Conservation (phyloP, 1,139 yeast genomes). For the Ogataea hybrid region DNA sequence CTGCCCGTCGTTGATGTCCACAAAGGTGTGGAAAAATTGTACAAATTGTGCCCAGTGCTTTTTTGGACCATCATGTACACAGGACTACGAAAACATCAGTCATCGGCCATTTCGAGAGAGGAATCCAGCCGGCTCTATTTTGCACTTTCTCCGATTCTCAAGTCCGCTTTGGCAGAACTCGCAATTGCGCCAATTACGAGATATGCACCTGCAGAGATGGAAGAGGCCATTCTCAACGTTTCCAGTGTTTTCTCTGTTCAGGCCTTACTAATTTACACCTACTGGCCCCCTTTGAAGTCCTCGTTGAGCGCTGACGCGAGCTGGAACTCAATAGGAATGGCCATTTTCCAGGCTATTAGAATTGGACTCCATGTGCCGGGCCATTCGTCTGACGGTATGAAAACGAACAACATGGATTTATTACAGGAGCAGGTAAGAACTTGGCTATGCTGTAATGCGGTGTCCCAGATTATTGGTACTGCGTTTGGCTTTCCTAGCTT, state of each 20-base stretch:
- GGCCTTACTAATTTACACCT: conserved; percentile 81
- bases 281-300: conserved; percentile 91
- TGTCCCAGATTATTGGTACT: conserved; percentile 85
- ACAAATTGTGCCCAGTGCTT: conserved; percentile 78
- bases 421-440: conserved; percentile 79
- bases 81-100: conserved; percentile 61
- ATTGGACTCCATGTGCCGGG: conserved; percentile 87
- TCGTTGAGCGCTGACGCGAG: conserved; percentile 93
- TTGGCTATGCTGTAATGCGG: conserved; percentile 91
- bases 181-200: conserved; percentile 89
- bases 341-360: conserved; percentile 85
- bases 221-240: conserved; percentile 79
- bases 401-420: conserved; percentile 38
- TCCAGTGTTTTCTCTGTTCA: conserved; percentile 95
- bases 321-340: conserved; percentile 93
- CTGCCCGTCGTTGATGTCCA: conserved; percentile 83
- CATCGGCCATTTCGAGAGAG: conserved; percentile 32
- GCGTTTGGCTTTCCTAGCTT: conserved; percentile 95
- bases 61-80: conserved; percentile 91
- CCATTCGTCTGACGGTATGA: conserved; percentile 46
- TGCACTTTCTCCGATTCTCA: conserved; percentile 65
- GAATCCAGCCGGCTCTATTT: conserved; percentile 37
- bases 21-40: conserved; percentile 74
- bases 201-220: conserved; percentile 62
- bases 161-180: conserved; percentile 77